Conservation (phyloP, 2,329 filamentous ascomycete species). For the Intubia oerlemansii region DNA sequence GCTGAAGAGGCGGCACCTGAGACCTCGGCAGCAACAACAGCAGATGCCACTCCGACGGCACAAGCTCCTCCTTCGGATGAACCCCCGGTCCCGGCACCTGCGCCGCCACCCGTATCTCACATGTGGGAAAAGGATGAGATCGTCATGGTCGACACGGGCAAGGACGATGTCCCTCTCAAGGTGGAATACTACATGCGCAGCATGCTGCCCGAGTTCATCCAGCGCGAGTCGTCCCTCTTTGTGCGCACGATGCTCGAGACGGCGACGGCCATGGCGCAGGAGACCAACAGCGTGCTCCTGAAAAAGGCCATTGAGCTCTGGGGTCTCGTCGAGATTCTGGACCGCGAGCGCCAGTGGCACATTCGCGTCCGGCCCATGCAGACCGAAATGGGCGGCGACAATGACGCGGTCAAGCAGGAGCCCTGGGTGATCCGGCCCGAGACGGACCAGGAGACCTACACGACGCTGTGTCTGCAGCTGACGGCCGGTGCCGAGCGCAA, state of each 20-base stretch:
- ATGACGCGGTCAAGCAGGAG: background rate
- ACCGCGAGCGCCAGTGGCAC: slow-evolving; percentile 40
- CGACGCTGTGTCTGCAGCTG: slow-evolving; percentile 40
- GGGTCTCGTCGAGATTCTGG: slow-evolving; percentile 43
- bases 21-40: background rate
- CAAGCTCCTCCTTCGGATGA: background rate
- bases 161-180: slow-evolving; percentile 35
- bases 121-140: slow-evolving; percentile 10
- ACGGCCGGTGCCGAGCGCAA: slow-evolving; percentile 43
- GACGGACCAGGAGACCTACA: slow-evolving; percentile 33
- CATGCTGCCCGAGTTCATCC: slow-evolving; percentile 34
- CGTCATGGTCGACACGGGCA: slow-evolving; percentile 39
- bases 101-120: slow-evolving; percentile 12
- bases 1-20: background rate
- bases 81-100: slow-evolving; percentile 11
- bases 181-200: slow-evolving; percentile 39
- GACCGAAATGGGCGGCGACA: too few species aligned
- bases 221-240: slow-evolving; percentile 36
- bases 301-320: slow-evolving; percentile 39
- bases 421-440: slow-evolving; percentile 23
- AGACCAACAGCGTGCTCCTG: slow-evolving; percentile 30
- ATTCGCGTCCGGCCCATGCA: slow-evolving; percentile 28
- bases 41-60: background rate
- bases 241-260: slow-evolving; percentile 35
- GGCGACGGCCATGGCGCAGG: slow-evolving; percentile 21